phyloP scores from a whole-genome alignment of 1,284 basidiomycete genomes.

The Phylloboletellus chloephorus region DNA sequence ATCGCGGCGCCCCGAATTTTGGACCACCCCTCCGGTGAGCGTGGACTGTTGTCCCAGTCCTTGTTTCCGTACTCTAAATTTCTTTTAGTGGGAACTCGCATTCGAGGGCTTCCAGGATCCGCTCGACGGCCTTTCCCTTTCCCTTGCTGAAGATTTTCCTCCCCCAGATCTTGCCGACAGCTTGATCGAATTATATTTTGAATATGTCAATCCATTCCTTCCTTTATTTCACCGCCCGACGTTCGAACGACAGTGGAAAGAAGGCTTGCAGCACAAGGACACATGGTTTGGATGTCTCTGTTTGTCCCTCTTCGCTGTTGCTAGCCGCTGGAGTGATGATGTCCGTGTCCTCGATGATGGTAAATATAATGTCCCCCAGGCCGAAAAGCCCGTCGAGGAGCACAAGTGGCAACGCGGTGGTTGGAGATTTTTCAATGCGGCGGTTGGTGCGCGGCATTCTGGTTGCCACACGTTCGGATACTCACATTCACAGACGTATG shows the following conservation, averaged over 20 bases:
- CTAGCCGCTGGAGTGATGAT: slow-evolving; percentile 65
- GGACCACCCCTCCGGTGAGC: slow-evolving; percentile 35
- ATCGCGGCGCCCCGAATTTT: slow-evolving; percentile 32
- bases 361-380: slow-evolving; percentile 20
- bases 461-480: neutral
- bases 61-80: neutral
- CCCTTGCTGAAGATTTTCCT: slow-evolving; percentile 47
- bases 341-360: slow-evolving; percentile 49
- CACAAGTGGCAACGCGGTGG: slow-evolving; percentile 54
- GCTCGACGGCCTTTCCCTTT: slow-evolving; percentile 33
- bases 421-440: slow-evolving; percentile 60
- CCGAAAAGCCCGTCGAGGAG: slow-evolving; percentile 21
- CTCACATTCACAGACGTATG: slow-evolving; percentile 40
- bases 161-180: slow-evolving; percentile 48
- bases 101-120: slow-evolving; percentile 46
- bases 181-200: slow-evolving; percentile 67
- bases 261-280: slow-evolving; percentile 48
- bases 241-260: slow-evolving; percentile 56
- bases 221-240: slow-evolving; percentile 67
- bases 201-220: slow-evolving; percentile 48
- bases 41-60: neutral
- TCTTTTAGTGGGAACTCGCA: slow-evolving; percentile 51
- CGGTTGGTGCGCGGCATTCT: slow-evolving; percentile 35
- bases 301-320: slow-evolving; percentile 63
- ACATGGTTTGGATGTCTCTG: slow-evolving; percentile 57